Base-by-base conservation (phyloP, 2,329 filamentous ascomycete species). In the Ceratocystis lukuohia region DNA sequence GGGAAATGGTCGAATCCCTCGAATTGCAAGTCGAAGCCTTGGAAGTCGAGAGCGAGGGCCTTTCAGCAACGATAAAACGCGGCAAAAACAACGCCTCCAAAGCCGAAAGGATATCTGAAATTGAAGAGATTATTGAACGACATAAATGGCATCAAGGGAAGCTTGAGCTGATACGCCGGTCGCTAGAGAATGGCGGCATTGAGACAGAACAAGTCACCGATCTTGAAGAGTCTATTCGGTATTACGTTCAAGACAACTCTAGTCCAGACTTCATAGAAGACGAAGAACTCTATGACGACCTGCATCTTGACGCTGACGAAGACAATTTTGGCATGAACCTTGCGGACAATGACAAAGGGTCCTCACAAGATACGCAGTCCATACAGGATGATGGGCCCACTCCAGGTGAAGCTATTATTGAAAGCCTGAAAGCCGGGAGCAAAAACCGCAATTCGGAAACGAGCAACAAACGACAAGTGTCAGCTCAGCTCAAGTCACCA, bases 111-210 rank as follows among this genome's bases (percentile, higher is more conserved):
- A 86, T 97, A 79, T 85, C 90, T 65, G 88, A 94, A 74, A 88
- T 99, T 70, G 88, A 96, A 72, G 80, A 83, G 68, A 81, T 87
- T 72, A 91, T 92, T 71, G 94, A 99, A 75, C 86, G 88, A 71
- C 93, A 97, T 80, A 96, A 96, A 77, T 97, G 91, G 89, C 94
- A 99, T 74, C 89, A 96, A 74, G 85, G 86, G 70, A 96, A 96
- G 74, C 81, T 99, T 69, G 94, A 99, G 77, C 81, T 97, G 67
- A 85, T 97, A 72, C 85, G 93, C 72, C 86, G 94, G 71, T 89
- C 91, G 33, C 79, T 99, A 70, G 92, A 97, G 74, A 99, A 99
- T 73, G 93, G 91, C 67, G 90, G 88, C 69, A 84, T 97, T 70
- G 93, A 97, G 67, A 83, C 88, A 22, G 89, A 92, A 4, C 87